Evolutionary conservation across 768 basidiomycete genomes (phyloP), one percentile per base, ranked within the genome.

Genomic region (Trametes cinnabarina): DNA sequence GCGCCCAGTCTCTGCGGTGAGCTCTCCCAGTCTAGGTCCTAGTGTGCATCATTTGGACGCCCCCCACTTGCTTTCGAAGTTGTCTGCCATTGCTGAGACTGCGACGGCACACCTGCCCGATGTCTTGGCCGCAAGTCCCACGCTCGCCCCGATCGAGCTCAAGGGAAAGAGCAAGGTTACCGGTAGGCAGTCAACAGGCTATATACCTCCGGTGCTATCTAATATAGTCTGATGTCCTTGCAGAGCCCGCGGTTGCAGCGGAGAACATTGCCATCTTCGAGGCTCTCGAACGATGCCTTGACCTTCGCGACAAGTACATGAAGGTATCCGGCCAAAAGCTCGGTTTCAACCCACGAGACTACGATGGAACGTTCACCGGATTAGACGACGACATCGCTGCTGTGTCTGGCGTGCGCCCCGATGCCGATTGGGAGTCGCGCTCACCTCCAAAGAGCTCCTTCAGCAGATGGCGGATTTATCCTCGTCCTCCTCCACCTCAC

Each of bases 291-390:
- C 84, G 79, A 67, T 98, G 96, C 68, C 84, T 98, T 46, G 85
- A 90, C 52, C 77, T 98, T 19, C 89, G 97, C 25, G 96, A 98
- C 76, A 98, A 98, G 74, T 99, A 98, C 76, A 94, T 97, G 76
- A 63, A 77, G 6, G 82, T 83, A 58, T 98, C 95, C 1, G 81
- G 87, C 4, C 97, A 99, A 70, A 81, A 93, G 52, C 83, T 98
- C 3, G 97, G 96, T 2, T 97, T 98, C 73, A 91, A 98, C 71
- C 97, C 97, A 0, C 81, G 83, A 60, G 93, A 98, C 71, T 84
- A 95, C 70, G 97, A 98, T 63, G 90, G 85, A 0, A 64, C 76
- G 12, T 94, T 95, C 68, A 74, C 76, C 3, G 87, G 90, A 14
- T 74, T 95, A 57, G 76, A 79, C n/a, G 78, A 86, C 60, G 78